phyloP scores from a whole-genome alignment of 2,329 filamentous ascomycete genomes.

The Aspergillus ruber region DNA sequence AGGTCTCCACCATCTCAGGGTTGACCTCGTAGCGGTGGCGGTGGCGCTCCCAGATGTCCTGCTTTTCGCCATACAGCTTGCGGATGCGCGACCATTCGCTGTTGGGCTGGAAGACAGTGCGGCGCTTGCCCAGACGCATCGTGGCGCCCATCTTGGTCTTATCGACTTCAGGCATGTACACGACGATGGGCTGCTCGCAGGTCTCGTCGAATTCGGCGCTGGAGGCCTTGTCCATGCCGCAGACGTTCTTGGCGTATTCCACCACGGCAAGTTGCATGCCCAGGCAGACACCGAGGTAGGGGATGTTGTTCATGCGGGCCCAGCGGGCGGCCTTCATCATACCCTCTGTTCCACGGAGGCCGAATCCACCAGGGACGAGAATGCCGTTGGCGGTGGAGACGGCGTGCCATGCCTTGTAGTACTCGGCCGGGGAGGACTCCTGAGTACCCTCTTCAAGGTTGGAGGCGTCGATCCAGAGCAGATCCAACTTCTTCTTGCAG shows the following conservation, averaged over 20 bases:
- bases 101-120: conserved; percentile 66
- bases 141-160: conserved; percentile 73
- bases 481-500: conserved; percentile 69
- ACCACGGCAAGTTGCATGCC: conserved; percentile 92
- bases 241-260: conserved; percentile 74
- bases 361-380: conserved; percentile 67
- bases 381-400: conserved; percentile 59
- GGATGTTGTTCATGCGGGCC: conserved; percentile 73
- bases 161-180: conserved; percentile 89
- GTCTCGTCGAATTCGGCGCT: conserved; percentile 50
- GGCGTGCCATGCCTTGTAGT: conserved; percentile 78
- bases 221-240: conserved; percentile 53
- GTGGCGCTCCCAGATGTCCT: conserved; percentile 64
- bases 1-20: conserved; percentile 62
- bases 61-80: conserved; percentile 59
- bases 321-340: conserved; percentile 86
- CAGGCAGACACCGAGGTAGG: conserved; percentile 84
- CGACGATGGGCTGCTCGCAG: conserved; percentile 64
- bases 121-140: conserved; percentile 74
- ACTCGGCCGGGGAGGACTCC: conserved; percentile 60
- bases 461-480: conserved; percentile 79
- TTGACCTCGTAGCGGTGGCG: conserved; percentile 90
- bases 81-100: conserved; percentile 75
- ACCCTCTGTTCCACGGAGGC: conserved; percentile 72
- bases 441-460: conserved; percentile 66